Base-by-base conservation (phyloP, 257 asterid genomes). In the Linderniella brevidens region DNA sequence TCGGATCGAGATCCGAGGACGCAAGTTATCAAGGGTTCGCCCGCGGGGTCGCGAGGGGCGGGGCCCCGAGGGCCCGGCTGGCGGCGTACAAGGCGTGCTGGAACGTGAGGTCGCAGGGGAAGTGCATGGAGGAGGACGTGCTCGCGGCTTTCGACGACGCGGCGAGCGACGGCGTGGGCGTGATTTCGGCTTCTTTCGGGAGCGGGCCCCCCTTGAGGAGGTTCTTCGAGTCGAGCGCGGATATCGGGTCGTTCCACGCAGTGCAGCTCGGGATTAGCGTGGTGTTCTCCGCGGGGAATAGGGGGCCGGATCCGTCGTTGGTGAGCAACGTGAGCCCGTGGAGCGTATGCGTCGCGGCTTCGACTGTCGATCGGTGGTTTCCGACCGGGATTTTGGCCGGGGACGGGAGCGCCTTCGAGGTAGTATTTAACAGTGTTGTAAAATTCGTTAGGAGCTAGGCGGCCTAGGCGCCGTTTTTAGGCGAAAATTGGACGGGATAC, bases 1-100 rank as follows among this genome's bases (percentile, higher is more conserved):
- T 61, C 1, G 92, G 86, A 14, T 64, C 82, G 0, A 19, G 68
- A 17, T 67, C 35, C 1, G 49, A 8, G 13, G 37, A 52, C 12
- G 73, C 65, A 0, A 52, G 59, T 9, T 17, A 68, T 9, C 25
- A 55, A 1, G 80, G 80, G 3, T 63, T 76, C 1, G 84, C 64
- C 0, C 35, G 14, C 0, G 87, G 87, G 5, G 55, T 54, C 11
- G 87, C 79, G 0, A 58, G 86, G 35, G 92, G 92, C 0, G 92
- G 92, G 19, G 78, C 86, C 7, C 92, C 92, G 13, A 59, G 71
- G 63, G 78, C 83, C 0, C 62, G 87, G 46, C 58, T 80, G 4
- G 92, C 92, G 3, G 80, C 71, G 52, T 80, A 80, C 76, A 80
- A 80, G 37, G 62, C 63, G 13, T 80, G 92, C 62, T 80, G 92